phyloP scores from a whole-genome alignment of 2,329 filamentous ascomycete species.

The Verticillium nubilum region DNA sequence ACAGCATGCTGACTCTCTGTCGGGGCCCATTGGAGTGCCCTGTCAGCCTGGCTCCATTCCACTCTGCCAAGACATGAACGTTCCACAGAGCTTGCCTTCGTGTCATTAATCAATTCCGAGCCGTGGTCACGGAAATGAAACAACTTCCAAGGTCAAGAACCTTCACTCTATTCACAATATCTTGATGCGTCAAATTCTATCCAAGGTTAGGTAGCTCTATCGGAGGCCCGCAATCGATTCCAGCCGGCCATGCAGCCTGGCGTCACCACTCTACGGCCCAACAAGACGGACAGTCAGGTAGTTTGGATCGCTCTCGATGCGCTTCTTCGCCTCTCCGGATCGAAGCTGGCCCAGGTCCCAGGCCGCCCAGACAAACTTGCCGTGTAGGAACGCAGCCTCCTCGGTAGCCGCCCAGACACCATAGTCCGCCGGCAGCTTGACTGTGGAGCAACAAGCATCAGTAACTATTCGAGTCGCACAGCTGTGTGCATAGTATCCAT shows the following conservation, averaged over 20 bases:
- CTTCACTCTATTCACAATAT: too few relatives aligned
- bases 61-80: too few relatives aligned
- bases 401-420: constrained; percentile 35
- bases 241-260: too few relatives aligned
- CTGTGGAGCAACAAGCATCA: background rate
- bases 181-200: too few relatives aligned
- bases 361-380: constrained; percentile 40
- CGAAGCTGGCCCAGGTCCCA: constrained; percentile 48
- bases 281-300: constrained; percentile 7
- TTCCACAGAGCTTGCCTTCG: too few relatives aligned
- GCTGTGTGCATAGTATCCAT: background rate
- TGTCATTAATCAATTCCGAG: too few relatives aligned
- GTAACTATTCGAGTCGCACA: too few relatives aligned
- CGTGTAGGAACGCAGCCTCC: constrained; percentile 40
- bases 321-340: constrained; percentile 7
- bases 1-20: background rate
- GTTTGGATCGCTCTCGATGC: constrained; percentile 9
- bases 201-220: too few relatives aligned
- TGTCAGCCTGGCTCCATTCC: too few relatives aligned
- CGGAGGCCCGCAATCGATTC: too few relatives aligned
- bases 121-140: too few relatives aligned
- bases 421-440: constrained; percentile 32
- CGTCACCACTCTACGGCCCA: background rate
- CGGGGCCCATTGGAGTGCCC: background rate
- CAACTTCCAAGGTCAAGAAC: too few relatives aligned